A percentile compares a stretch with the other conserved stretches of the same genome.
Conservation (phyloP, 1,139 yeast species). For the Chernovozyma sophiae-reginae region DNA sequence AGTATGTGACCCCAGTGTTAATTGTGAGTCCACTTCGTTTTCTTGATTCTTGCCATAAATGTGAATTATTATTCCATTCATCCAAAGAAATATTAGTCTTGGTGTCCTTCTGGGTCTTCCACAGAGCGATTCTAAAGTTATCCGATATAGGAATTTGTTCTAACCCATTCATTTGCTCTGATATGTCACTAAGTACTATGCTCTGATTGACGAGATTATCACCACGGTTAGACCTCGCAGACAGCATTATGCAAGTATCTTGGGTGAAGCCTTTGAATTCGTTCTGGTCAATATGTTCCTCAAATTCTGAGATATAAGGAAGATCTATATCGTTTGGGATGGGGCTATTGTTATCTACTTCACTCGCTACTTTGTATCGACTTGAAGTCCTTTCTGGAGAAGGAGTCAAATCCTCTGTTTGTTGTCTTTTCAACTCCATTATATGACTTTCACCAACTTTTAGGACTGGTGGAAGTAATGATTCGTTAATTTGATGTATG, state of each 20-base stretch:
- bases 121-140: background rate
- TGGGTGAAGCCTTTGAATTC: conserved; percentile 27
- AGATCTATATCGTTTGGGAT: conserved; percentile 11
- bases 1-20: conserved; percentile 1
- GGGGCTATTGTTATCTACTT: conserved; percentile 3
- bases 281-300: conserved; percentile 18
- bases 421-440: conserved; percentile 24
- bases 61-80: conserved; percentile 29
- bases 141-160: conserved; percentile 27
- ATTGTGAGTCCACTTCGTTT: conserved; percentile 16
- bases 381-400: background rate
- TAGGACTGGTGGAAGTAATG: conserved; percentile 34
- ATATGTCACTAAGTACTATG: background rate
- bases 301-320: conserved; percentile 24
- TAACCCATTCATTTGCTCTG: conserved; percentile 17
- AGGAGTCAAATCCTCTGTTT: conserved; percentile 8
- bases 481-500: conserved; percentile 28
- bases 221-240: background rate
- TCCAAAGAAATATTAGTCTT: conserved; percentile 20
- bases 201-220: background rate
- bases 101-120: conserved; percentile 7
- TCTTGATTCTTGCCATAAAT: conserved; percentile 21
- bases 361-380: background rate
- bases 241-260: conserved; percentile 7
- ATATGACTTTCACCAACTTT: conserved; percentile 33